A percentile compares a stretch with the other conserved stretches of the same genome.
Conservation (phyloP, 305 asterid genomes). For the Solanum hybrid region DNA sequence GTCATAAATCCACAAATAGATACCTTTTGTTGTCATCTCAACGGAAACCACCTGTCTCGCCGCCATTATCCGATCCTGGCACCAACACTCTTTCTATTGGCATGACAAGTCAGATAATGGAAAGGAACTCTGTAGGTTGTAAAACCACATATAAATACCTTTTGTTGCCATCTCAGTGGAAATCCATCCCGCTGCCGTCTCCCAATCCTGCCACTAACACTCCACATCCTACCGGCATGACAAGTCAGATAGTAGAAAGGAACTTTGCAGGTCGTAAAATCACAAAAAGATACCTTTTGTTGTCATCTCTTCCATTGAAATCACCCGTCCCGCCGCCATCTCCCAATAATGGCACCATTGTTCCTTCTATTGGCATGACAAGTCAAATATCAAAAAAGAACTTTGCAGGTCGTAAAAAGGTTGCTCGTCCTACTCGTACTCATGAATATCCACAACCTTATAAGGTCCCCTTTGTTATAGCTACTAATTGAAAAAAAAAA, state of each 20-base stretch:
- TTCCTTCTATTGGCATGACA: neutral
- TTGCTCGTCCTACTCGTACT: neutral
- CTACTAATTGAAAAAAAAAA: neutral
- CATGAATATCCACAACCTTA: constrained; percentile 13
- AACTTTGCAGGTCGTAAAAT: neutral
- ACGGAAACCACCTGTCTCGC: neutral
- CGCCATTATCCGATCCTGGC: neutral
- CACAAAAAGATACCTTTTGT: neutral
- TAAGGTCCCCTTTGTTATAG: constrained; percentile 23
- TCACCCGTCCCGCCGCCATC: neutral
- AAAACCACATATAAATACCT: neutral
- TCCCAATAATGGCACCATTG: neutral
- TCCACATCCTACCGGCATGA: neutral
- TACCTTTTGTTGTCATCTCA: neutral
- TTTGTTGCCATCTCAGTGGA: neutral
- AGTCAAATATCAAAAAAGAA: neutral
- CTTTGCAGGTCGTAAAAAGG: neutral
- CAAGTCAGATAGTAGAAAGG: neutral
- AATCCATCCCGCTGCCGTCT: neutral
- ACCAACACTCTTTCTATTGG: neutral
- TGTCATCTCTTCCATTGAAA: neutral
- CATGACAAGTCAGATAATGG: neutral
- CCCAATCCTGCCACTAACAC: neutral
- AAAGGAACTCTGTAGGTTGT: neutral
- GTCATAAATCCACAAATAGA: neutral